Evolutionary conservation across 2,329 filamentous ascomycete species (phyloP).

Genomic region (Harringtonia lauricola): DNA sequence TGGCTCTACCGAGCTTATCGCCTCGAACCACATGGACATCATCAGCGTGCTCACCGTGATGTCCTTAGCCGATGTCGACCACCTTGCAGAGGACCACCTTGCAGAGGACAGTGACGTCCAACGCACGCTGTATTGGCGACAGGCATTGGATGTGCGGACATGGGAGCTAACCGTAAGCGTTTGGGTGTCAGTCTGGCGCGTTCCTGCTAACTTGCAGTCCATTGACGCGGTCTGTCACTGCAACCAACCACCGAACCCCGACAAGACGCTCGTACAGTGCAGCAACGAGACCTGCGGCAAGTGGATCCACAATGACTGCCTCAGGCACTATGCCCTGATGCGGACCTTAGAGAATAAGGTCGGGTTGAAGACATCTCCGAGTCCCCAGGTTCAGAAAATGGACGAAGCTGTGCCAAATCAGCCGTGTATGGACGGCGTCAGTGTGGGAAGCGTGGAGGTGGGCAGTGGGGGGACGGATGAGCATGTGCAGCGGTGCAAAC

Average conservation of each 20-base stretch:
- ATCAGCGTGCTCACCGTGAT: slow-evolving; percentile 64
- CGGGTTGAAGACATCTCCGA: too few species aligned
- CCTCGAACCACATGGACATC: slow-evolving; percentile 67
- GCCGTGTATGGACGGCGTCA: too few species aligned
- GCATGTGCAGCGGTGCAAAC: too few species aligned
- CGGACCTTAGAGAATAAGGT: slow-evolving; percentile 36
- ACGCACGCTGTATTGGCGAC: slow-evolving; percentile 51
- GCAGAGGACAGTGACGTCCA: slow-evolving; percentile 53
- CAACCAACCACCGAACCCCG: slow-evolving; percentile 48
- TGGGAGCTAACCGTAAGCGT: slow-evolving; percentile 45
- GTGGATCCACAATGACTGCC: slow-evolving; percentile 55
- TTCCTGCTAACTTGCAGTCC: slow-evolving; percentile 23
- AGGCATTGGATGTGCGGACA: slow-evolving; percentile 47
- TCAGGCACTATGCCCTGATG: slow-evolving; percentile 43
- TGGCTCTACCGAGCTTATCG: slow-evolving; percentile 55
- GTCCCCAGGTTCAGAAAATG: too few species aligned
- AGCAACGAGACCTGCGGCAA: slow-evolving; percentile 40
- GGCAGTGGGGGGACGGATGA: too few species aligned
- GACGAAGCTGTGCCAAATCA: too few species aligned
- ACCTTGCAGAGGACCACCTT: slow-evolving; percentile 62
- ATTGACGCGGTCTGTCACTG: slow-evolving; percentile 48
- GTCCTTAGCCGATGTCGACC: slow-evolving; percentile 46
- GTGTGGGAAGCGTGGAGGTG: too few species aligned
- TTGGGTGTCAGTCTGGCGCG: background rate
- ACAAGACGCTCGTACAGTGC: slow-evolving; percentile 48